Evolutionary conservation across 805 yeast genomes (phyloP).

Genomic region (Brettanomyces anomalus): DNA sequence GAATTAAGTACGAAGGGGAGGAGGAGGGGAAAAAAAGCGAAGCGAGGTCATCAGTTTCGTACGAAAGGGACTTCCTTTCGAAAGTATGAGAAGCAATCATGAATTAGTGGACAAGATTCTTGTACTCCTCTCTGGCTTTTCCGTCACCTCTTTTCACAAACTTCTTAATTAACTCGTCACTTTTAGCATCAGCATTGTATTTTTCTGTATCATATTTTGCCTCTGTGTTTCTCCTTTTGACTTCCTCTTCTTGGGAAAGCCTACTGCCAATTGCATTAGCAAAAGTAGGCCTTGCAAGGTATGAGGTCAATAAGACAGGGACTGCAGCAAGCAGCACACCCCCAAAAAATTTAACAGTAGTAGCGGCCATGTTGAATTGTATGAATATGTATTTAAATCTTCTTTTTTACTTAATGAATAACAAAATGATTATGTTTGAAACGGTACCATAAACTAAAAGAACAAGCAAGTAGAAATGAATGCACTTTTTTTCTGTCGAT

Average conservation of each 20-base stretch:
- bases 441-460: too few species aligned
- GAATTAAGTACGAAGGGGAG: too few species aligned
- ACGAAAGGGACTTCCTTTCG: too few species aligned
- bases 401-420: too few species aligned
- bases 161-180: conserved; percentile 18
- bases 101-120: not conserved
- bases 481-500: too few species aligned
- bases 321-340: conserved; percentile 23
- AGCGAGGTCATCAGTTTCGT: too few species aligned
- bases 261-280: conserved; percentile 27
- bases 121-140: conserved; percentile 20
- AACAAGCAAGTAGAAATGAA: too few species aligned
- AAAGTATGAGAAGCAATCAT: too few species aligned
- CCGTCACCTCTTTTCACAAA: conserved; percentile 21
- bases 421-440: too few species aligned
- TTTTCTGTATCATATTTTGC: conserved; percentile 17
- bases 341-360: conserved; percentile 17
- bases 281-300: conserved; percentile 25
- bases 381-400: too few species aligned
- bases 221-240: conserved; percentile 18
- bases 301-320: conserved; percentile 19
- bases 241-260: conserved; percentile 24
- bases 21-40: too few species aligned
- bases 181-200: conserved; percentile 14
- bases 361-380: too few species aligned